These are phyloP conservation scores for Pisolithus orientalis DNA, from an alignment of 768 basidiomycete genomes.

Conservation along the genomic window DNA sequence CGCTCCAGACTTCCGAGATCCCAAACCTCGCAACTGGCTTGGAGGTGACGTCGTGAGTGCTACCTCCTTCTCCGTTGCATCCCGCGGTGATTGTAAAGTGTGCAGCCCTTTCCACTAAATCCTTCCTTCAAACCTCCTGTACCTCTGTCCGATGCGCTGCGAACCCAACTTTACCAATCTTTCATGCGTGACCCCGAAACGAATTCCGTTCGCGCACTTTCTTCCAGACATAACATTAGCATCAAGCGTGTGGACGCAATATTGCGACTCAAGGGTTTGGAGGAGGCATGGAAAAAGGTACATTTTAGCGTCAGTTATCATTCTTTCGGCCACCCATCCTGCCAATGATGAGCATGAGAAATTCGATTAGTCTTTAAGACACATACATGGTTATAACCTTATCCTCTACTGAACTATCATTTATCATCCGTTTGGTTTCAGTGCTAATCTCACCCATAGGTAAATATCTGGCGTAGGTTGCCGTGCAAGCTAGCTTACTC, in stretches of 20 bases:
- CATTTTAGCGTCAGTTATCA: conserved; percentile 21
- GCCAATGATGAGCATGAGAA: conserved; percentile 47
- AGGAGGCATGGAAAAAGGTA: conserved; percentile 68
- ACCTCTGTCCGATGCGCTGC: conserved; percentile 61
- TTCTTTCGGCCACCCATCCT: conserved; percentile 3
- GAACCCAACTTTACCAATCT: conserved; percentile 50
- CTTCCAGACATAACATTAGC: conserved; percentile 58
- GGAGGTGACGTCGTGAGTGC: conserved; percentile 49
- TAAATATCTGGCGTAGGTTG: neutral
- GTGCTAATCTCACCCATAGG: conserved; percentile 2
- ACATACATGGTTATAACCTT: conserved; percentile 51
- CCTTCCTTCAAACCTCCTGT: conserved; percentile 75
- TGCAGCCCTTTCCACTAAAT: conserved; percentile 82
- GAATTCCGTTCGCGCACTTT: conserved; percentile 54
- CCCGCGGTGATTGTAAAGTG: neutral
- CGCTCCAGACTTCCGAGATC: conserved; percentile 18
- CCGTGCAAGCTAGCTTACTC: neutral
- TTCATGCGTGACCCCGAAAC: conserved; percentile 53
- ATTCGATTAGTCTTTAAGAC: conserved; percentile 93
- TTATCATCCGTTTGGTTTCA: neutral
- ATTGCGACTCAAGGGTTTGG: conserved; percentile 73
- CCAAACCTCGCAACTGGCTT: conserved; percentile 55
- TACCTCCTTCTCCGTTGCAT: conserved; percentile 12
- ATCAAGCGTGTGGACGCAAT: conserved; percentile 81
- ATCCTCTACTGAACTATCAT: conserved; percentile 1